Conservation (phyloP, 2,329 filamentous ascomycete species). For the Cladosporium austrohemisphaericum region DNA sequence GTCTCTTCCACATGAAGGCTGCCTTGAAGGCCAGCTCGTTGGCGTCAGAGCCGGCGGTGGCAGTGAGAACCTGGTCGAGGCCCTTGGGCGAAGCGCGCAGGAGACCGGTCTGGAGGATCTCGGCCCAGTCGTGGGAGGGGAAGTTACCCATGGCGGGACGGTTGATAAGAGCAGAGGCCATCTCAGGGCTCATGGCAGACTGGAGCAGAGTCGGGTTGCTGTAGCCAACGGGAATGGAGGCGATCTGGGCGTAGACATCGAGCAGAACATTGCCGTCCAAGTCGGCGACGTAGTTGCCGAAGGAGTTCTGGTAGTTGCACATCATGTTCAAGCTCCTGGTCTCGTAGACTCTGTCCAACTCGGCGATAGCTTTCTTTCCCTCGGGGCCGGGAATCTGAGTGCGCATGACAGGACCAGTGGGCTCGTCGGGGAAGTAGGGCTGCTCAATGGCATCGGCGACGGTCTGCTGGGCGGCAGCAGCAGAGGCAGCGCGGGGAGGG, state of each 20-base stretch:
- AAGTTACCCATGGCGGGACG: conserved; percentile 88
- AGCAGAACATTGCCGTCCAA: conserved; percentile 68
- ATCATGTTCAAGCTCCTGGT: conserved; percentile 82
- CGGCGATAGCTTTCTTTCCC: conserved; percentile 63
- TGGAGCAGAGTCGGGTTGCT: conserved; percentile 75
- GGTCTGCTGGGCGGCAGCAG: conserved; percentile 27
- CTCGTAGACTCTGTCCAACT: conserved; percentile 77
- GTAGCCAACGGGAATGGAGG: conserved; percentile 88
- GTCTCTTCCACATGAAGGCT: conserved; percentile 87
- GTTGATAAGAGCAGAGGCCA: conserved; percentile 79
- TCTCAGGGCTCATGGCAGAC: conserved; percentile 70
- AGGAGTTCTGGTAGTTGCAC: conserved; percentile 67
- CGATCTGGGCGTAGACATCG: conserved; percentile 88
- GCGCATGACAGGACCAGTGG: conserved; percentile 50
- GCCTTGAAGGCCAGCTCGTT: conserved; percentile 96
- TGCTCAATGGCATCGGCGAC: conserved; percentile 26
- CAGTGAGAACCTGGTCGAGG: conserved; percentile 84
- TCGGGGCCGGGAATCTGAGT: conserved; percentile 71
- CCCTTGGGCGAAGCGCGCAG: conserved; percentile 80
- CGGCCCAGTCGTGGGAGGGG: conserved; percentile 77
- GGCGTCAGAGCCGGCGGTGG: conserved; percentile 82
- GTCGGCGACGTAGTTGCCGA: conserved; percentile 77
- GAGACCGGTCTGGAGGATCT: conserved; percentile 73
- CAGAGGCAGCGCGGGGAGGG: conserved; percentile 27
- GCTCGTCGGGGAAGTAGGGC: conserved; percentile 53